These are phyloP conservation scores for Debaryomyces prosopidis DNA, from an alignment of 805 yeast species.

Conservation along the genomic window DNA sequence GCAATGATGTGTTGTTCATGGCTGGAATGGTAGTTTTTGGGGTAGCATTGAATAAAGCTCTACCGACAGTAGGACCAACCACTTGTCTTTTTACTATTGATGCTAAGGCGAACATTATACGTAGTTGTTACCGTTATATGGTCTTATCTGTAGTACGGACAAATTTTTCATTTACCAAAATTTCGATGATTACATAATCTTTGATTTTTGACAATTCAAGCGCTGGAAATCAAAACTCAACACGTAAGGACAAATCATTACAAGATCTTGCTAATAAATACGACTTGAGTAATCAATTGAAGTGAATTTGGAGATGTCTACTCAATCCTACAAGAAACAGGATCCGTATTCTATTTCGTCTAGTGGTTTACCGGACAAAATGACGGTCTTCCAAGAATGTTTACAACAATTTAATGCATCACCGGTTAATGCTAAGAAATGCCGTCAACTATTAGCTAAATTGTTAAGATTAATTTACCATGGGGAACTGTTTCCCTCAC, in stretches of 20 bases:
- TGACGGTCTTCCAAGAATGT: conserved; percentile 97
- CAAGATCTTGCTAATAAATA: not conserved
- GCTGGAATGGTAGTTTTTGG: conserved; percentile 9
- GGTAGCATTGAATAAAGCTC: conserved; percentile 11
- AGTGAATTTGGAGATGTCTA: conserved; percentile 58
- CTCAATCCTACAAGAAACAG: conserved; percentile 77
- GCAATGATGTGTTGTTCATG: conserved; percentile 1
- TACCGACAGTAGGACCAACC: conserved; percentile 10
- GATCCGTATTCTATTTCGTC: conserved; percentile 64
- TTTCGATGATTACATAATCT: conserved; percentile 5
- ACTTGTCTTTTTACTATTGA: conserved; percentile 17
- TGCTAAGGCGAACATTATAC: conserved; percentile 19
- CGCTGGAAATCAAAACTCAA: conserved; percentile 9
- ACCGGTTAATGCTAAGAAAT: conserved; percentile 84
- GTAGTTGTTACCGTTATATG: not conserved
- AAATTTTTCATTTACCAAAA: not conserved
- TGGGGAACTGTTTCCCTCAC: conserved; percentile 85
- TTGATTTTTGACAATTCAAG: not conserved
- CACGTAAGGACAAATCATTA: conserved; percentile 12
- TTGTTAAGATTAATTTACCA: conserved; percentile 77
- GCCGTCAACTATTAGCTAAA: conserved; percentile 80
- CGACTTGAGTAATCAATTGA: not conserved
- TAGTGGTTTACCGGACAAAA: conserved; percentile 80
- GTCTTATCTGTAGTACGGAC: not conserved
- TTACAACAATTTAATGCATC: conserved; percentile 88